Percentiles rank a stretch among this genome's conserved stretches.
phyloP scores from a whole-genome alignment of 2,329 filamentous ascomycete genomes.

The Fusarium nisikadoi region DNA sequence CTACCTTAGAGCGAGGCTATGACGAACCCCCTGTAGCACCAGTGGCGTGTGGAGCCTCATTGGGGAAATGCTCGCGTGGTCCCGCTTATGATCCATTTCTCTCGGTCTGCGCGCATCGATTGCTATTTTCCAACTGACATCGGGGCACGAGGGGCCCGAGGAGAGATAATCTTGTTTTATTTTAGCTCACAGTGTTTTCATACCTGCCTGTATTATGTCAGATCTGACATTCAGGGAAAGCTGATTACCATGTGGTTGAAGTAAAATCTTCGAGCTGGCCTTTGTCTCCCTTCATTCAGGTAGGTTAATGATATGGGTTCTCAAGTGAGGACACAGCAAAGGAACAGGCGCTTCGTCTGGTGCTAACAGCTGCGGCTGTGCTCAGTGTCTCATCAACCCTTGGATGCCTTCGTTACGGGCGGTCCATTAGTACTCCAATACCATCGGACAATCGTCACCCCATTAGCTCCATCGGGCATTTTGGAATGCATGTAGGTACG shows the following conservation, averaged over 20 bases:
- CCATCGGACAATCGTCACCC: neutral
- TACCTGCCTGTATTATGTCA: neutral
- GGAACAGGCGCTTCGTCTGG: neutral
- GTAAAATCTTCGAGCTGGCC: neutral
- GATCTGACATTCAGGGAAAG: neutral
- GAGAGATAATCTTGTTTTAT: neutral
- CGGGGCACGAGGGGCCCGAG: neutral
- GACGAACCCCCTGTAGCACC: conserved; percentile 10
- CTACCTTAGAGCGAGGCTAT: conserved; percentile 20
- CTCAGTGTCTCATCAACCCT: neutral
- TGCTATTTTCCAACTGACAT: conserved; percentile 4
- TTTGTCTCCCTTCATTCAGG: neutral
- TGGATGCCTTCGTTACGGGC: neutral
- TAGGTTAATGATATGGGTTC: neutral
- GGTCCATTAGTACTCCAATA: neutral
- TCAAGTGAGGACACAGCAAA: neutral
- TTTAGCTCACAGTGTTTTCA: neutral
- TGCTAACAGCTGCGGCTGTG: neutral
- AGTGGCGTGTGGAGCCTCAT: conserved; percentile 28
- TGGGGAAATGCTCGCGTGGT: conserved; percentile 45
- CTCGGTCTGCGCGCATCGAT: neutral
- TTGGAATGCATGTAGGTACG: neutral
- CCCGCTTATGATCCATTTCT: conserved; percentile 1
- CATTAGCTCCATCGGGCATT: neutral
- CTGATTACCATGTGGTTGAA: neutral